Base-by-base conservation (phyloP, 2,329 filamentous ascomycete genomes). In the Sphaerulina populicola region DNA sequence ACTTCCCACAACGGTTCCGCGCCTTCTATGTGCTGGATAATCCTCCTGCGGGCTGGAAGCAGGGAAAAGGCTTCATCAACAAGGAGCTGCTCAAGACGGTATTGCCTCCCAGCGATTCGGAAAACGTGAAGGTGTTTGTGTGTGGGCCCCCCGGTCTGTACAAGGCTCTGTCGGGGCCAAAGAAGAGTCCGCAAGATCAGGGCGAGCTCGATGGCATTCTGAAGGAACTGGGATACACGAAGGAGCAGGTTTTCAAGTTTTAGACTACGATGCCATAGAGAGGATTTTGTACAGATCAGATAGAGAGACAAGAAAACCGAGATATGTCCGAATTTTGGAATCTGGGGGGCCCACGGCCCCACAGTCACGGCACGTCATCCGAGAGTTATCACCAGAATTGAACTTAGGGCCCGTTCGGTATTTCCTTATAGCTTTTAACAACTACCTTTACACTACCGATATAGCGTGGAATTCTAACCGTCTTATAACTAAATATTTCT, bases 191-290 rank as follows among this genome's bases (percentile, higher is more conserved):
- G n/a, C 77, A 80, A 64, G 89, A 98, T 69, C 93, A 98, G 75
- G 93, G 93, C 61, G 91, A 97, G 74, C 77, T 98, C 59, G 75
- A 75, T 7, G 93, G 87, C 57, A 75, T 83, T 58, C 75, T 98
- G 59, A 85, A 88, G 74, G 88, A 95, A 64, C 76, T 96, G 35
- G 89, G 89, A 38, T 89, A 88, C 72, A 76, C 66, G 60, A 82
- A 88, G 76, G 87, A 97, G 53, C 93, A 97, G 75, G 90, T 97
- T 33, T 95, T 88, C 77, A 97, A 97, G 79, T 94, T 95, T 66
- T 95, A 82, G 59, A 61, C n/a, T 18, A 12, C 36, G 14, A 37
- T 36, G 31, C 27, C 23, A 43, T 12, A 31, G 29, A 41, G 18
- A 18, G 2, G 2, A 18, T 33, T 23, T 14, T 57, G 55, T 55